Percentiles rank a stretch among this genome's conserved stretches.
These are phyloP conservation scores for Aspergillus persii DNA, from an alignment of 2,329 filamentous ascomycete species.

Conservation along the genomic window DNA sequence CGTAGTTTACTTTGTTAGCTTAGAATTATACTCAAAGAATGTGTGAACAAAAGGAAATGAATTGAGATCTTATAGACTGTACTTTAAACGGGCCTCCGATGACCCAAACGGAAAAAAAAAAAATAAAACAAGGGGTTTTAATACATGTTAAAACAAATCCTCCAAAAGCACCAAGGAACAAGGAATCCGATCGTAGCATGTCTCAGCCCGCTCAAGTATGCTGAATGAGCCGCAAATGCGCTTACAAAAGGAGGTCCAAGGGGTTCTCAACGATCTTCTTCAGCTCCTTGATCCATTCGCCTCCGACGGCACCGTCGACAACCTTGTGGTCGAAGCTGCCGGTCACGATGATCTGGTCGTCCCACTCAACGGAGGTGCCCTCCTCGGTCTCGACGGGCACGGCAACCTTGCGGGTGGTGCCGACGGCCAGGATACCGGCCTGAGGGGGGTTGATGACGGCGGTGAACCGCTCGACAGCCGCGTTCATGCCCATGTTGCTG, in stretches of 20 bases:
- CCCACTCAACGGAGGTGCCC: slow-evolving; percentile 79
- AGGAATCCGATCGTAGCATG: slow-evolving; percentile 18
- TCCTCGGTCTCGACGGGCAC: slow-evolving; percentile 83
- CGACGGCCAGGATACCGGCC: slow-evolving; percentile 90
- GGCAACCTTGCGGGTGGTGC: slow-evolving; percentile 93
- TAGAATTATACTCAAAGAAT: no score
- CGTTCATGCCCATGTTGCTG: slow-evolving; percentile 99
- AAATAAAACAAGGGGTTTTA: slow-evolving; percentile 25
- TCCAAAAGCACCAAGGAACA: slow-evolving; percentile 11
- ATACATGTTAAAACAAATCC: slow-evolving; percentile 35
- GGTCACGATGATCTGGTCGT: slow-evolving; percentile 94
- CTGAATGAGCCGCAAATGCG: slow-evolving; percentile 6
- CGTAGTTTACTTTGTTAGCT: no score
- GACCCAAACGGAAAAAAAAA: slow-evolving; percentile 22
- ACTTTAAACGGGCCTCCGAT: slow-evolving; percentile 24
- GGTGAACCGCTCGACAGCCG: slow-evolving; percentile 92
- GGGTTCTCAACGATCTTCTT: slow-evolving; percentile 99
- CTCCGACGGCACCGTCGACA: slow-evolving; percentile 91
- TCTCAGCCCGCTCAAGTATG: slow-evolving; percentile 11
- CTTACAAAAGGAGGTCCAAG: slow-evolving; percentile 84
- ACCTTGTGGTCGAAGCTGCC: slow-evolving; percentile 99
- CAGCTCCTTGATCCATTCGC: slow-evolving; percentile 93
- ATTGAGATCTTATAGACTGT: slow-evolving; percentile 32
- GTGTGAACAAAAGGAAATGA: slow-evolving; percentile 19
- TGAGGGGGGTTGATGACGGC: slow-evolving; percentile 99